These are phyloP conservation scores for Phytophthora sojae DNA, from an alignment of 352 stramenopile genomes.

Conservation along the genomic window DNA sequence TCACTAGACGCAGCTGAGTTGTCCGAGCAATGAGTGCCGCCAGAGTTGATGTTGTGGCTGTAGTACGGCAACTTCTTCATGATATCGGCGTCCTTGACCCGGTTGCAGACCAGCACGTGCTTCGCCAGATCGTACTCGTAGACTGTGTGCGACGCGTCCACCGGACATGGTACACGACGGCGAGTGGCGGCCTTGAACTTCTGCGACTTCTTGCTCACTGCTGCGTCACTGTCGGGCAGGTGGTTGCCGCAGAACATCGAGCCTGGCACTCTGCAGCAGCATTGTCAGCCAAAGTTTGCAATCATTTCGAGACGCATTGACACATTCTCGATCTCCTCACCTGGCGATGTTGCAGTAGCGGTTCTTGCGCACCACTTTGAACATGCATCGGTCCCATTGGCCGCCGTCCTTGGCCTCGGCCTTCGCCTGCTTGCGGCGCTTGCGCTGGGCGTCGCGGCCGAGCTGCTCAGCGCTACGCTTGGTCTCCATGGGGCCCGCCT, in stretches of 20 bases:
- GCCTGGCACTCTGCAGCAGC: constrained; percentile 48
- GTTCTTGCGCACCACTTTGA: constrained; percentile 80
- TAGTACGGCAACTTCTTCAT: constrained; percentile 78
- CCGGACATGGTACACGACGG: constrained; percentile 73
- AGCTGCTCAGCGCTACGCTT: constrained; percentile 46
- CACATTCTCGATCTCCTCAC: constrained; percentile 33
- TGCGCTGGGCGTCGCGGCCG: constrained; percentile 37
- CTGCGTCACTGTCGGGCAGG: constrained; percentile 46
- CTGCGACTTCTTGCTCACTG: constrained; percentile 64
- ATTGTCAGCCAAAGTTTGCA: constrained; percentile 26
- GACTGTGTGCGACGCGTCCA: constrained; percentile 76
- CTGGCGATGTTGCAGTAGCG: constrained; percentile 84
- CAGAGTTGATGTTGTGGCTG: constrained; percentile 83
- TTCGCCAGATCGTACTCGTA: constrained; percentile 85
- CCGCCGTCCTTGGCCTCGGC: constrained; percentile 48
- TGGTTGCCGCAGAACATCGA: constrained; percentile 84
- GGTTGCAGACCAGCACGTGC: constrained; percentile 85
- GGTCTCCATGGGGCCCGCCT: constrained; percentile 18
- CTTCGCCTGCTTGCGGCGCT: constrained; percentile 79
- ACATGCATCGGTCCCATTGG: constrained; percentile 85
- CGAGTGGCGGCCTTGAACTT: constrained; percentile 68
- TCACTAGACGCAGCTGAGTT: not conserved
- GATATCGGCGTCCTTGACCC: constrained; percentile 65
- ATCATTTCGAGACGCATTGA: constrained; percentile 29
- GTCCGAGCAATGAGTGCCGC: constrained; percentile 39